Evolutionary conservation across 2,329 filamentous ascomycete species (phyloP).

Genomic region (Coniochaeta sp.): DNA sequence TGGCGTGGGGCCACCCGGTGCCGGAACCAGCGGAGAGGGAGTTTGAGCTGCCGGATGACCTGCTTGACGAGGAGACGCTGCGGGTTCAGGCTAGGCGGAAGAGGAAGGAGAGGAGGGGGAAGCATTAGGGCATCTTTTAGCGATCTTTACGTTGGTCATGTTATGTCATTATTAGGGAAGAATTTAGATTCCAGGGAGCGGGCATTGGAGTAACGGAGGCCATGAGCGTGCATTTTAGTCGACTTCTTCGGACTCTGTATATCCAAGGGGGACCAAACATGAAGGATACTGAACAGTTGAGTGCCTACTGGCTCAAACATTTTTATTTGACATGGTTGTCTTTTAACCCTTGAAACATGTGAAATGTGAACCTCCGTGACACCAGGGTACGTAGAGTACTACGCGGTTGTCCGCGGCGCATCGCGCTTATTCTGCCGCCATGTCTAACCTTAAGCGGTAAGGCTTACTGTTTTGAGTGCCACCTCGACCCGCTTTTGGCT

Average conservation of each 20-base stretch:
- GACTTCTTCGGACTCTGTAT: not conserved
- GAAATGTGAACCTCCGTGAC: too few species aligned
- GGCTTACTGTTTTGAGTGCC: too few species aligned
- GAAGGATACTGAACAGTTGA: not conserved
- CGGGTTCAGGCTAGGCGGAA: conserved; percentile 56
- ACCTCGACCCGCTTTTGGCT: not conserved
- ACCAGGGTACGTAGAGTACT: too few species aligned
- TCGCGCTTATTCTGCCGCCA: too few species aligned
- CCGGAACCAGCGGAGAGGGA: conserved; percentile 66
- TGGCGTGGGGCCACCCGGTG: conserved; percentile 76
- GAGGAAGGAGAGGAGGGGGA: conserved; percentile 51
- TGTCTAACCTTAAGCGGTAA: too few species aligned
- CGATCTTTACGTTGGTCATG: not conserved
- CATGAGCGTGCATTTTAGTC: not conserved
- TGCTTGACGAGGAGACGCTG: conserved; percentile 47
- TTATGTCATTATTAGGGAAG: not conserved
- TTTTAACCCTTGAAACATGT: too few species aligned
- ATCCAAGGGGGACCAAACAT: not conserved
- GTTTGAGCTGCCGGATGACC: conserved; percentile 68
- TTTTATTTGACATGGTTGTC: too few species aligned
- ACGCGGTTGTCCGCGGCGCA: too few species aligned
- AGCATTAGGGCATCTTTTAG: conserved; percentile 11
- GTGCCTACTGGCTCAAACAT: too few species aligned
- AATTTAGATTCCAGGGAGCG: not conserved
- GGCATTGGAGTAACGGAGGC: not conserved